Base-by-base conservation (phyloP, 768 basidiomycete species). In the Myochromella boudieri region DNA sequence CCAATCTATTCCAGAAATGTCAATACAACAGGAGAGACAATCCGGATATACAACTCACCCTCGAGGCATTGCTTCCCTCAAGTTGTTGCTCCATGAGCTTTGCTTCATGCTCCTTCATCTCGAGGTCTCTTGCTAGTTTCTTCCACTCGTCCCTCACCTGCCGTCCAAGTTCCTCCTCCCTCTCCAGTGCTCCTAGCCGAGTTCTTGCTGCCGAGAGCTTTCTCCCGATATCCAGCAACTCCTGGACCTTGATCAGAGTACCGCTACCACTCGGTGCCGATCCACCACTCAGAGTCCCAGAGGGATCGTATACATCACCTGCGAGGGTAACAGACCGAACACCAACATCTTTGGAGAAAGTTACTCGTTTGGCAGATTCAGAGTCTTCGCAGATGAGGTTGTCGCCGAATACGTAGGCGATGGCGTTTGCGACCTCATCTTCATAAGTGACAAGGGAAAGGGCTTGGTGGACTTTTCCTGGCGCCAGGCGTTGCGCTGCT, bases 281-380 rank as follows among this genome's bases (percentile, higher is more conserved):
- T 1, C 97, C 97, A 4, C 97, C 97, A 15, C 85, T 91, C 15
- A 99, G 80, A 0, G 90, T 95, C 6, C 95, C 95, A 6, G 88
- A 87, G 2, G 97, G 95, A 52, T 99, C 97, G 64, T 99, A 98
- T 9, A 97, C 82, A 59, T 98, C 97, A 2, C 97, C 97, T 2
- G 91, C 86, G 17, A 97, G 74, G 6, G 97, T 99, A 37, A 98
- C 94, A 8, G 91, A 94, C 41, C 84, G 84, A 39, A 89, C 82
- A 17, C 76, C 73, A 11, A 87, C 75, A 8, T 81, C 72, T 15
- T 61, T 68, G 45, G 82, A 72, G 71, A 97, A 98, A 0, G 97
- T 97, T 33, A 97, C 89, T 0, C 70, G 67, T 61, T 92, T 91
- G 1, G 97, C 97, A 0, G 93, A 76, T 15, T 85, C 84, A 2